A percentile compares a stretch with the other conserved stretches of the same genome.
Conservation (phyloP, 768 basidiomycete species). For the Tylopilus balloui region DNA sequence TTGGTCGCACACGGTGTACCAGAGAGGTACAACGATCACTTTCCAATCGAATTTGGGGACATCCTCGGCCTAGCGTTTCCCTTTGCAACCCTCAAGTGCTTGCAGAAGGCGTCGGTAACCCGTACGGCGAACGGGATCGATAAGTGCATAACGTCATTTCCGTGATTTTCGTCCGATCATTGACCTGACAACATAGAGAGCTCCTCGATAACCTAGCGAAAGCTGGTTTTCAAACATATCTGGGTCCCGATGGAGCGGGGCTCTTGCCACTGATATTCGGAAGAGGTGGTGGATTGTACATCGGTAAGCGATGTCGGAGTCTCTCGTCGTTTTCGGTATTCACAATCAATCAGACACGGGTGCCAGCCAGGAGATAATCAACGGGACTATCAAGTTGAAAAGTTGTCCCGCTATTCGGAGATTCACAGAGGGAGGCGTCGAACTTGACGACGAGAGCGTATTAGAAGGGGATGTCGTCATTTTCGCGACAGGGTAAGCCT, state of each 20-base stretch:
- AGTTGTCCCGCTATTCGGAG: constrained; percentile 28
- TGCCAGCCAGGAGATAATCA: constrained; percentile 41
- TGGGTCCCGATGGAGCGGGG: constrained; percentile 38
- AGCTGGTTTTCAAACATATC: constrained; percentile 36
- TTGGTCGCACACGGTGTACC: background rate
- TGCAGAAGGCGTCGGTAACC: constrained; percentile 6
- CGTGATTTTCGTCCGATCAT: background rate
- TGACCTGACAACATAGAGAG: constrained; percentile 24
- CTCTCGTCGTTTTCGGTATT: background rate
- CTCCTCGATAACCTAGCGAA: constrained; percentile 36
- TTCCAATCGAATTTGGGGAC: constrained; percentile 27
- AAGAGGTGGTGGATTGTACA: constrained; percentile 36
- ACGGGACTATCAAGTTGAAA: constrained; percentile 50
- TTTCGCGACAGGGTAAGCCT: constrained; percentile 32
- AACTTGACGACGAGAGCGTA: constrained; percentile 26
- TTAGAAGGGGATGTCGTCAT: constrained; percentile 30
- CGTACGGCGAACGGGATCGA: constrained; percentile 19
- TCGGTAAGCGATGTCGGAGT: constrained; percentile 28
- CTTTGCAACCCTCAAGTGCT: constrained; percentile 13
- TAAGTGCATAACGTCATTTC: constrained; percentile 10
- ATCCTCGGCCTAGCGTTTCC: constrained; percentile 21
- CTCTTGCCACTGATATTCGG: constrained; percentile 28
- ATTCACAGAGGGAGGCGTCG: constrained; percentile 29
- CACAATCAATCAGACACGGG: constrained; percentile 30
- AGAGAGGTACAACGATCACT: constrained; percentile 27